These are phyloP conservation scores for Monilinia fructigena DNA, from an alignment of 2,329 filamentous ascomycete genomes.

Conservation along the genomic window DNA sequence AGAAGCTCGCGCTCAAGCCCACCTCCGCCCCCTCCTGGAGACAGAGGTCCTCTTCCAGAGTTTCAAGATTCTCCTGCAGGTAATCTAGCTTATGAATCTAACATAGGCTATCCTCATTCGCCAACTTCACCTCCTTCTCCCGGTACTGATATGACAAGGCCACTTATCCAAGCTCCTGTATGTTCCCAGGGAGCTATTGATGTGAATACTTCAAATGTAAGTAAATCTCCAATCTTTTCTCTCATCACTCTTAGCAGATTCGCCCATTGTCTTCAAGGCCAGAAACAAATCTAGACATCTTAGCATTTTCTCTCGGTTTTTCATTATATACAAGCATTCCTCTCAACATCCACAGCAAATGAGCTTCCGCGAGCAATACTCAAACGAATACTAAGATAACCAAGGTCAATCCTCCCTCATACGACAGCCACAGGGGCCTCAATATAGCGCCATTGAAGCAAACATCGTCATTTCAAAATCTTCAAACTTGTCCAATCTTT, in stretches of 20 bases:
- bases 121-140: neutral
- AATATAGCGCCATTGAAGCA: neutral
- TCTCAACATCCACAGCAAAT: neutral
- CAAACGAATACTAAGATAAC: neutral
- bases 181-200: neutral
- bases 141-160: neutral
- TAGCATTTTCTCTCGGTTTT: neutral
- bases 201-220: neutral
- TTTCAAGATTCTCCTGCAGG: neutral
- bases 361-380: neutral
- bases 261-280: neutral
- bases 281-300: neutral
- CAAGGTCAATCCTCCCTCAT: slow-evolving; percentile 23
- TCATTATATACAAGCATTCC: neutral
- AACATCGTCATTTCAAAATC: neutral
- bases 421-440: slow-evolving; percentile 19
- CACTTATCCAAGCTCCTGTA: neutral
- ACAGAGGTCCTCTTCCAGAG: neutral
- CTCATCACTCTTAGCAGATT: neutral
- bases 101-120: no score
- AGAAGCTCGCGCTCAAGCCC: neutral
- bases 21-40: neutral
- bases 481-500: neutral
- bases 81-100: no score
- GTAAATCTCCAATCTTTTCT: neutral